Evolutionary conservation across 345 rosid genomes (phyloP), one percentile per base, ranked within the genome.

Genomic region (Eucalyptus cloeziana): DNA sequence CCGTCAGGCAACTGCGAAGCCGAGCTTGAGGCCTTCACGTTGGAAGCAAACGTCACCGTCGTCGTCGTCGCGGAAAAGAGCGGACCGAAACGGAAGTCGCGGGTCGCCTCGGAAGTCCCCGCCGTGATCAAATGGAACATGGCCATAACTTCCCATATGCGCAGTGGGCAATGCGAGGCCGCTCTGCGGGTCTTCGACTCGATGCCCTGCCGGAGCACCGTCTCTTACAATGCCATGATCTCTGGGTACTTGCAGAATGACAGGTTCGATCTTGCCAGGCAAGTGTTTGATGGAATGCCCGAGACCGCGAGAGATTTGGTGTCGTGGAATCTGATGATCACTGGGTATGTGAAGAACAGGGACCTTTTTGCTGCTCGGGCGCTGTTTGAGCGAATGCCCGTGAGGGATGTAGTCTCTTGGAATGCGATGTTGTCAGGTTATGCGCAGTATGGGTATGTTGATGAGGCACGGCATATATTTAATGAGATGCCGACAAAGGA

Each of bases 141-240:
- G 89, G 87, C 91, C 87, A 89, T 89, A 25, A 89, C 91, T 17
- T 80, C 91, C 67, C 91, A 83, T 51, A 89, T 89, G 91, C 91
- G 89, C 54, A 49, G 71, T 45, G 91, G 89, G 25, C 64, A 87
- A 33, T 43, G 58, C 85, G 69, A 83, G 22, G 51, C 89, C 30
- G 91, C 91, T 56, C 85, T 89, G 43, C 56, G 87, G 45, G 60
- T 83, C 40, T 89, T 89, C 56, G 64, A 87, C 85, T 33, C 62
- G 81, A 89, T 89, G 91, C 89, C 89, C 31, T 87, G 67, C 14
- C 88, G 91, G 27, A 89, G 91, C 89, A 52, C 83, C 67, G 89
- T 89, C 80, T 81, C 91, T 49, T 87, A 87, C 87, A 89, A 89
- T 83, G 89, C 91, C 15, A 87, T 89, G 89, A 87, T 87, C 7